Conservation (phyloP, 495 filamentous ascomycete species). For the Xylaria sp. region DNA sequence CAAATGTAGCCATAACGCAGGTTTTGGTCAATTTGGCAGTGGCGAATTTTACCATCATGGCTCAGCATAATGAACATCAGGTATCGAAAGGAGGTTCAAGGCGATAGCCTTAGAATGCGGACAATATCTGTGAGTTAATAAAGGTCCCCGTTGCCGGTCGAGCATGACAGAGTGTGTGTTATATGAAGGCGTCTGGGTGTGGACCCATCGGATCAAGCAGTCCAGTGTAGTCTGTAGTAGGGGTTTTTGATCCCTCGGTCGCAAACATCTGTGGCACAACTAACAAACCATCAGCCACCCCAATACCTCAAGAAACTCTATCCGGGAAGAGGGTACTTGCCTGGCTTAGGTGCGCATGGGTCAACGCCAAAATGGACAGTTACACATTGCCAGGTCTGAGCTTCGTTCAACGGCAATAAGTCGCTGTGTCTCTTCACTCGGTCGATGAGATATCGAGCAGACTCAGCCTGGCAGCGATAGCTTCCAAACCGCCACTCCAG, state of each 20-base stretch:
- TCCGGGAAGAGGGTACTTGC: not conserved
- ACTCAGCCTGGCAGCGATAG: constrained; percentile 29
- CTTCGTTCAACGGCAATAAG: not conserved
- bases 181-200: not conserved
- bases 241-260: not conserved
- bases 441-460: constrained; percentile 8
- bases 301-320: not conserved
- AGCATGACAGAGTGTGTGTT: not conserved
- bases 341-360: constrained; percentile 19
- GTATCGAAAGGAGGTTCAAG: not conserved
- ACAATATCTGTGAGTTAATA: too few relatives aligned
- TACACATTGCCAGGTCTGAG: not conserved
- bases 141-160: not conserved
- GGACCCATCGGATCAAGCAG: not conserved
- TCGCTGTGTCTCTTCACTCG: not conserved
- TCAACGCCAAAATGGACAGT: constrained; percentile 26
- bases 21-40: not conserved
- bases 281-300: constrained; percentile 6
- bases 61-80: not conserved
- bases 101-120: not conserved
- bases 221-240: not conserved
- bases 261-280: not conserved
- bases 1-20: not conserved
- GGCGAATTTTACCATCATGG: not conserved
- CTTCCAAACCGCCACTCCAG: constrained; percentile 32